A percentile compares a stretch with the other conserved stretches of the same genome.
These are phyloP conservation scores for Cadophora malorum DNA, from an alignment of 2,329 filamentous ascomycete genomes.

Conservation along the genomic window DNA sequence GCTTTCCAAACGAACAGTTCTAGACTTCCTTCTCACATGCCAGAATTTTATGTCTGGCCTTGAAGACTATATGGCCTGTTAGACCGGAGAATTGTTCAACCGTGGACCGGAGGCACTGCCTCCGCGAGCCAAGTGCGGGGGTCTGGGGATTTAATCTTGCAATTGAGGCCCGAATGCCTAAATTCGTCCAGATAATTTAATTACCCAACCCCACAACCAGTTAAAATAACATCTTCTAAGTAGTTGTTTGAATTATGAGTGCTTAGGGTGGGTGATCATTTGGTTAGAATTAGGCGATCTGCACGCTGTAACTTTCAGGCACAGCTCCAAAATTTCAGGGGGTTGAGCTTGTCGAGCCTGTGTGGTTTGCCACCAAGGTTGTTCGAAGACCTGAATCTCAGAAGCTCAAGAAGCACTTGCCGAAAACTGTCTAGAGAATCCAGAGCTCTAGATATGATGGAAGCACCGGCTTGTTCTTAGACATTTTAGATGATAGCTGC, in stretches of 20 bases:
- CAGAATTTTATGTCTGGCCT: neutral
- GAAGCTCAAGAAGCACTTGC: no score
- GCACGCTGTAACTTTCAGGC: neutral
- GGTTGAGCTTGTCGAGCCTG: neutral
- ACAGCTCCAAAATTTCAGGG: slow-evolving; percentile 1
- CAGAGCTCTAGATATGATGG: no score
- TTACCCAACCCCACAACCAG: neutral
- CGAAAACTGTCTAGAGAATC: no score
- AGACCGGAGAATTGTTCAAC: slow-evolving; percentile 16
- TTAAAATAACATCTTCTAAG: neutral
- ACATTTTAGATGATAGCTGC: neutral
- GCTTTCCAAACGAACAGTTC: no score
- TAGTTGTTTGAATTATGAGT: neutral
- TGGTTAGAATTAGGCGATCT: neutral
- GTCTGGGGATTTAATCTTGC: slow-evolving; percentile 8
- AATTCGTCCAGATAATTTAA: neutral
- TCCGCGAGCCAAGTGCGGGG: slow-evolving; percentile 16
- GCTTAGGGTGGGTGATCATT: neutral
- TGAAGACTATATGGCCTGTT: neutral
- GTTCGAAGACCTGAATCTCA: no score
- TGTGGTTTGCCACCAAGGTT: neutral
- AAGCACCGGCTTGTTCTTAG: no score
- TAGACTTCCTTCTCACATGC: neutral
- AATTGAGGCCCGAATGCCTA: slow-evolving; percentile 19
- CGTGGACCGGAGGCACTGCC: slow-evolving; percentile 13